Evolutionary conservation across 2,329 filamentous ascomycete species (phyloP), one percentile per base, ranked within the genome.

Genomic region (Phialophora expanda): DNA sequence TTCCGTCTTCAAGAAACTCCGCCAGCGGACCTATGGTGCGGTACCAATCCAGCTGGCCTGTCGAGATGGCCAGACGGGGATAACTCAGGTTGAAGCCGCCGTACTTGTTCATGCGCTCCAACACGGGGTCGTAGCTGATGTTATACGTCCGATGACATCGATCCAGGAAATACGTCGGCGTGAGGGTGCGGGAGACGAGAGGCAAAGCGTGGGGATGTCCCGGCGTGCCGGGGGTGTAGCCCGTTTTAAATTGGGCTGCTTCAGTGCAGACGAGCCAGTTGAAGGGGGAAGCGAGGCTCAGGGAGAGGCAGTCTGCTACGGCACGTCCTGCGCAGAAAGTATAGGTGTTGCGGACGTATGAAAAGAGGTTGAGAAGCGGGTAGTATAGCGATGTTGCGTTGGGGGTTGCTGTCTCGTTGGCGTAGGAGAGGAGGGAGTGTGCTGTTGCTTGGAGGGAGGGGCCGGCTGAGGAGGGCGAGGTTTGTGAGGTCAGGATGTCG

Each of bases 31-130:
- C 90, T 0, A 90, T 90, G 0, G 87, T 86, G 20, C 89, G 85
- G 92, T 92, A 96, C 0, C 91, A 91, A 74, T 96, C 92, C 62
- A 86, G 86, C 68, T 90, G 85, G 26, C 91, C 91, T 67, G 93
- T 91, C 50, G 96, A 81, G 57, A 91, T 84, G 2, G 92, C 92
- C 0, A 96, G 84, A 1, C 92, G 88, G 0, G 89, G 85, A 74
- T 92, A 92, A 56, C 85, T 84, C 71, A 95, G 88, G 74, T 85
- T 79, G 76, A 88, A 90, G 9, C 87, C 90, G 48, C 92, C 92
- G 70, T 90, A 89, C 74, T 89, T 87, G 81, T 95, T 94, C 76
- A 95, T 87, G 0, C 81, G 81, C 1, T 86, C 82, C 0, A 89
- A 78, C 58, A 93, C 81, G 0, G 92, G 85, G 0, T 84, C 85